Base-by-base conservation (phyloP, 169 alveolate species). In the Babesia ovis region DNA sequence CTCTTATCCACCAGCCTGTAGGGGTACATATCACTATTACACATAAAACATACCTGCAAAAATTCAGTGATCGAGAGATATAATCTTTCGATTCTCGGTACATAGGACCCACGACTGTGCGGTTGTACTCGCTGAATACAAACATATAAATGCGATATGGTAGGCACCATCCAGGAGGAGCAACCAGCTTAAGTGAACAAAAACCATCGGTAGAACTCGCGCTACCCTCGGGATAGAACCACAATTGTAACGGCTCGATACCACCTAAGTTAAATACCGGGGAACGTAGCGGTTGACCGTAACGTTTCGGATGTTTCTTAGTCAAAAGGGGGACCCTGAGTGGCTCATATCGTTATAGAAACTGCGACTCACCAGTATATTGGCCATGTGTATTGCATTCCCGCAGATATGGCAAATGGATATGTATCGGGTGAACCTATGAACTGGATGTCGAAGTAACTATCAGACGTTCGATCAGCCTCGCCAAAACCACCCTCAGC, bases 151-250 rank as follows among this genome's bases (percentile, higher is more conserved):
- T 83, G 54, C 85, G 77, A 51, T 83, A 91, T 5, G 95, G 95
- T 53, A 91, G 64, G 56, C 72, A 62, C 85, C 95, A 91, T 12
- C 95, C 95, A 0, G 95, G 95, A 35, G 90, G 89, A 72, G 92
- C 60, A 23, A 91, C 72, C 35, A 91, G 64, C 71, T 91, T 91
- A 42, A 91, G 62, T 25, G 95, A 35, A 53, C 93, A 85, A 48
- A 72, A 91, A 0, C 95, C 95, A 66, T 86, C 93, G 4, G 60
- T 51, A 4, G 95, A 85, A 37, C 61, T 42, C 29, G 90, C 90
- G 58, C 64, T 74, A 35, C 95, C 95, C 35, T 89, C 94, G 12
- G 95, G 95, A 56, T 82, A 91, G 62, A 91, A 91, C 95, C 95
- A 91, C 43, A 91, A 68, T 85, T 91, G 95, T 32, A 91, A 60